Base-by-base conservation (phyloP, 2,329 filamentous ascomycete species). In the Botrytis medusae region DNA sequence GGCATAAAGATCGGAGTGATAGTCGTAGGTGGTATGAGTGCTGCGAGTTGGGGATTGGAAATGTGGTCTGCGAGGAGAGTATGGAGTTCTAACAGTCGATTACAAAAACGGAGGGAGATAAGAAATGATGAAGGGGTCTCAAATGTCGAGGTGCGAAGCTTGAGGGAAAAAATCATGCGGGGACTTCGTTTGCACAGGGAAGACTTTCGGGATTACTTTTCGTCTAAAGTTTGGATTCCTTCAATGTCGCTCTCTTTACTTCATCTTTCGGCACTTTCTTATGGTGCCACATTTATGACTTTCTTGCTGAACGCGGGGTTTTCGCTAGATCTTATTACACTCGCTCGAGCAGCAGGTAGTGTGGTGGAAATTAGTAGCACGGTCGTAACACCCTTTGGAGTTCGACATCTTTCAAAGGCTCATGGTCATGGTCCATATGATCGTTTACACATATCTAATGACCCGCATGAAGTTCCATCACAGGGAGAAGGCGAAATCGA, bases 191-290 rank as follows among this genome's bases (percentile, higher is more conserved):
- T 67, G 57, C 83, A 82, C 69, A 72, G 77, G 16, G 74, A 77
- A 22, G 81, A 81, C 34, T 79, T 83, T 67, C 77, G 78, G 20
- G 77, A 80, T 73, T 85, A 85, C 74, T 82, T 83, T 74, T 76
- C 75, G 12, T 82, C 81, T 7, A 76, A 78, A 2, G 83, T 83
- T 61, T 84, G 83, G 80, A 77, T 84, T 8, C 83, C 87, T 0
- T 88, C 87, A 0, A 80, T 87, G 20, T 82, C 86, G 3, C 78
- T 87, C 12, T 84, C 84, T 16, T 78, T 88, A 5, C 82, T 88
- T 22, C 87, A 88, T 77, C 81, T 89, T 48, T 89, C 87, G 2
- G 86, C 88, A 25, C 80, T 89, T 25, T 85, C 86, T 1, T 89
- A 88, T 77, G 82, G 84, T 1, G 84, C 85, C 1, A 87, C 86